Conservation (phyloP, 306 rosid species). For the Argentina anserina region DNA sequence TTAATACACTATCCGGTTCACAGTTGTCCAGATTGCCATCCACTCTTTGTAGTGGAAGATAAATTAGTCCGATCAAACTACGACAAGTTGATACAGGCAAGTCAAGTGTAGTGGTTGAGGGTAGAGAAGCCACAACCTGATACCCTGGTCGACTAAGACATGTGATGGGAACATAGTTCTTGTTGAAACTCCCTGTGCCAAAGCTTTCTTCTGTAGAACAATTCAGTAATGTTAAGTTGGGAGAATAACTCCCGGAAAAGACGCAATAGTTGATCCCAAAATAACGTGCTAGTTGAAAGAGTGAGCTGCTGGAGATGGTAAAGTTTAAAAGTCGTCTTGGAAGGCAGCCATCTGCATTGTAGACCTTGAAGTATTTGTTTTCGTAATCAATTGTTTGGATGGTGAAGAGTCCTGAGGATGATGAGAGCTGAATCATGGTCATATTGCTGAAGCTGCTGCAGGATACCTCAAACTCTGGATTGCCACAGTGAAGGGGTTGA, state of each 20-base stretch:
- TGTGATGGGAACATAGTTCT: neutral
- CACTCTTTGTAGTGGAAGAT: neutral
- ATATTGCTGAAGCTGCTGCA: slow-evolving; percentile 22
- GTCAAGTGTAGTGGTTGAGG: neutral
- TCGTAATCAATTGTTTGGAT: neutral
- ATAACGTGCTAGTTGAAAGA: neutral
- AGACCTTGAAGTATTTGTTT: neutral
- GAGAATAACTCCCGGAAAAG: neutral
- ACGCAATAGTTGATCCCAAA: neutral
- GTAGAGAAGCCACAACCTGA: neutral
- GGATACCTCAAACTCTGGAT: slow-evolving; percentile 37
- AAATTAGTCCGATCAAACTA: neutral
- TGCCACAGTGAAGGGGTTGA: slow-evolving; percentile 21
- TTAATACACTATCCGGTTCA: neutral
- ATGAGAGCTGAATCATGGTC: slow-evolving; percentile 8
- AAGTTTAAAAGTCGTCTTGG: neutral
- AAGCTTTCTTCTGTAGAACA: neutral
- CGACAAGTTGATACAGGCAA: neutral
- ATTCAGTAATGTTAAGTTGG: neutral
- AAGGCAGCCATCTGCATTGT: neutral
- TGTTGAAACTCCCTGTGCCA: neutral
- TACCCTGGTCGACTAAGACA: neutral
- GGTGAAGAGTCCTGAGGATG: neutral
- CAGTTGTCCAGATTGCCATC: fast-evolving
- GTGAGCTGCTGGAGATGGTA: neutral